These are phyloP conservation scores for Pleurotus ostreatus DNA, from an alignment of 768 basidiomycete genomes.

Conservation along the genomic window DNA sequence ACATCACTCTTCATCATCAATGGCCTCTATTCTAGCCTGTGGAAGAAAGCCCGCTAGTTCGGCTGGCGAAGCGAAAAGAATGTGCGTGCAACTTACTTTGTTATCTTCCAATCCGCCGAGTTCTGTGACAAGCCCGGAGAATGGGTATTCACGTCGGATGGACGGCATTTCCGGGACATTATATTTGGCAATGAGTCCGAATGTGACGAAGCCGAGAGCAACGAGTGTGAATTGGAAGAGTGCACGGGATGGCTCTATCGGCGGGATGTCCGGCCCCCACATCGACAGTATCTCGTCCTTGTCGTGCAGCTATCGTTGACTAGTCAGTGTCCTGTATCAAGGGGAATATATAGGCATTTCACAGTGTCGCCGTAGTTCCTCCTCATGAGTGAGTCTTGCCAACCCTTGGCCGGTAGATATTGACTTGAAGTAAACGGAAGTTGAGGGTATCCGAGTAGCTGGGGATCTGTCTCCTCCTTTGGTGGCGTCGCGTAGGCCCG, in stretches of 20 bases:
- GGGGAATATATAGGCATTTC: constrained; percentile 17
- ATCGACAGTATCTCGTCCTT: constrained; percentile 78
- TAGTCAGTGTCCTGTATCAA: constrained; percentile 8
- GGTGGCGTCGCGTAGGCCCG: constrained; percentile 31
- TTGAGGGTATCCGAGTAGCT: constrained; percentile 69
- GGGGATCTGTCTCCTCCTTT: constrained; percentile 51
- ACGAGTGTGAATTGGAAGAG: constrained; percentile 64
- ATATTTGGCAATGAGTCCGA: constrained; percentile 57
- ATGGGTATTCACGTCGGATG: constrained; percentile 74
- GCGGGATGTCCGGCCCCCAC: constrained; percentile 82
- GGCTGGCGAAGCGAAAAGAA: not conserved
- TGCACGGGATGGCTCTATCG: constrained; percentile 55
- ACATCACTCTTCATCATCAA: constrained; percentile 26
- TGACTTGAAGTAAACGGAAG: constrained; percentile 68
- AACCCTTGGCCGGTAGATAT: constrained; percentile 57
- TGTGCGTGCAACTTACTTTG: constrained; percentile 49
- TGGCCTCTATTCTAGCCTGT: constrained; percentile 33
- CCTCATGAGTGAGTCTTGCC: constrained; percentile 74
- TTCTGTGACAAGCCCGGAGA: constrained; percentile 67
- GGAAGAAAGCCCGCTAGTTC: constrained; percentile 5
- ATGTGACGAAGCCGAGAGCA: constrained; percentile 54
- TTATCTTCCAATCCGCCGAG: constrained; percentile 77
- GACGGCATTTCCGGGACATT: constrained; percentile 58
- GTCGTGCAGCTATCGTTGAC: constrained; percentile 61
- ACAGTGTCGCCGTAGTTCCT: constrained; percentile 82